phyloP scores from a whole-genome alignment of 768 basidiomycete genomes.

The Inosperma sp. region DNA sequence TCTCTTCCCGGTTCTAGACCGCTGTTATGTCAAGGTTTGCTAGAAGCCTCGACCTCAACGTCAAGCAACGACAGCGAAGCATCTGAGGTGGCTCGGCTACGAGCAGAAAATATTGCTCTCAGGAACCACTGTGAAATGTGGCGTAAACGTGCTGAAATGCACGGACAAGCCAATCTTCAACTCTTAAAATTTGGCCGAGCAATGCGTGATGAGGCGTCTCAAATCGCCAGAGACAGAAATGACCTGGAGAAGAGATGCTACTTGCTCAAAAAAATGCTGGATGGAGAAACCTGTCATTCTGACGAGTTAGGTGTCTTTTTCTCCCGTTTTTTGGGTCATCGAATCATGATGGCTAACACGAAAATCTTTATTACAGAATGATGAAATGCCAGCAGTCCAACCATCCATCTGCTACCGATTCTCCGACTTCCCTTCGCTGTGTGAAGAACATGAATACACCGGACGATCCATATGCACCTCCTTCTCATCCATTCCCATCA shows the following conservation, averaged over 20 bases:
- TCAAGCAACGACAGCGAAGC: constrained; percentile 1
- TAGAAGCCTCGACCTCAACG: not conserved
- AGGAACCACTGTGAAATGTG: constrained; percentile 40
- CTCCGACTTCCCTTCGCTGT: too few species aligned
- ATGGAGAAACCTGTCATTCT: constrained; percentile 18
- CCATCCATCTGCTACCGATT: too few species aligned
- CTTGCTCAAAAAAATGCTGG: constrained; percentile 28
- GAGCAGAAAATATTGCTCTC: constrained; percentile 42
- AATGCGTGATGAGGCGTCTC: constrained; percentile 38
- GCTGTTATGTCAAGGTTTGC: not conserved
- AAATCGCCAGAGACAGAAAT: constrained; percentile 36
- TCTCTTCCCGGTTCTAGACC: not conserved
- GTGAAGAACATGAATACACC: too few species aligned
- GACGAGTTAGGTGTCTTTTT: constrained; percentile 5
- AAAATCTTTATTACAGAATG: not conserved
- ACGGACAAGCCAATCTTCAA: constrained; percentile 44
- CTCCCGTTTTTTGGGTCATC: not conserved
- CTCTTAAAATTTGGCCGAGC: constrained; percentile 41
- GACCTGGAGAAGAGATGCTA: constrained; percentile 28
- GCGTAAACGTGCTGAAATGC: constrained; percentile 47
- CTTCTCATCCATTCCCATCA: too few species aligned
- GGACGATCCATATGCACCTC: too few species aligned
- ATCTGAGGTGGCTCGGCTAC: constrained; percentile 37
- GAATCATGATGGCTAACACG: not conserved
- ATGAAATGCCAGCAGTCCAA: not conserved